phyloP scores from a whole-genome alignment of 2,329 filamentous ascomycete species.

The Nothophoma quercina region DNA sequence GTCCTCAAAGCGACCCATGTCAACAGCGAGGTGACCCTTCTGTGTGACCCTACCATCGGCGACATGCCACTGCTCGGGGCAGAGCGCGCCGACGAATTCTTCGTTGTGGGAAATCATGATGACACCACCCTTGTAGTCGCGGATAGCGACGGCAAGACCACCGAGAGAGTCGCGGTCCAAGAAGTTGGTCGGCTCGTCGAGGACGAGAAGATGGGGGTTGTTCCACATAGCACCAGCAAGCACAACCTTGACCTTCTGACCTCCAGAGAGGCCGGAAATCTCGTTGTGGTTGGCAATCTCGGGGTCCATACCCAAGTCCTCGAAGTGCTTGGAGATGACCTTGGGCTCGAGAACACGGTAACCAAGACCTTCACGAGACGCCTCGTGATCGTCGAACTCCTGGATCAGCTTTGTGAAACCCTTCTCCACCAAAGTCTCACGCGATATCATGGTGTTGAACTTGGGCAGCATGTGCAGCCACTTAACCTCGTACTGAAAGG shows the following conservation, averaged over 20 bases:
- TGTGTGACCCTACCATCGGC: conserved; percentile 85
- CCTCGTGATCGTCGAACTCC: conserved; percentile 98
- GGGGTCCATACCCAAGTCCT: conserved; percentile 93
- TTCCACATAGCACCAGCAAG: conserved; percentile 98
- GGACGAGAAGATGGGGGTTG: conserved; percentile 94
- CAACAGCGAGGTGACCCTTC: conserved; percentile 77
- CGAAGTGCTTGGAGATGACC: conserved; percentile 96
- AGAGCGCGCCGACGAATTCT: conserved; percentile 95
- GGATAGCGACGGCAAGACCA: conserved; percentile 95
- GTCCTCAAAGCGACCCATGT: conserved; percentile 87
- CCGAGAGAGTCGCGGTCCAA: conserved; percentile 97
- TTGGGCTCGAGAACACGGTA: conserved; percentile 93
- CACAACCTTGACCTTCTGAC: conserved; percentile 99
- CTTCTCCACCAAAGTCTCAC: conserved; percentile 84
- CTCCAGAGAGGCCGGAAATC: conserved; percentile 93
- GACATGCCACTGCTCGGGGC: conserved; percentile 96
- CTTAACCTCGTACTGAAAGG: conserved; percentile 98
- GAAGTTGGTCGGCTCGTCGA: conserved; percentile 99
- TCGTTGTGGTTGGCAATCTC: conserved; percentile 99
- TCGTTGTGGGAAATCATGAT: conserved; percentile 99
- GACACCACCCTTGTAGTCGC: conserved; percentile 97
- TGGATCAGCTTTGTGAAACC: conserved; percentile 95
- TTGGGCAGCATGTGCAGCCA: conserved; percentile 91
- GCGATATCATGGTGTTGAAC: conserved; percentile 89
- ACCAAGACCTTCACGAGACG: conserved; percentile 96